Percentiles rank a stretch among this genome's conserved stretches.
Conservation (phyloP, 2,329 filamentous ascomycete species). For the Fusarium burgessii region DNA sequence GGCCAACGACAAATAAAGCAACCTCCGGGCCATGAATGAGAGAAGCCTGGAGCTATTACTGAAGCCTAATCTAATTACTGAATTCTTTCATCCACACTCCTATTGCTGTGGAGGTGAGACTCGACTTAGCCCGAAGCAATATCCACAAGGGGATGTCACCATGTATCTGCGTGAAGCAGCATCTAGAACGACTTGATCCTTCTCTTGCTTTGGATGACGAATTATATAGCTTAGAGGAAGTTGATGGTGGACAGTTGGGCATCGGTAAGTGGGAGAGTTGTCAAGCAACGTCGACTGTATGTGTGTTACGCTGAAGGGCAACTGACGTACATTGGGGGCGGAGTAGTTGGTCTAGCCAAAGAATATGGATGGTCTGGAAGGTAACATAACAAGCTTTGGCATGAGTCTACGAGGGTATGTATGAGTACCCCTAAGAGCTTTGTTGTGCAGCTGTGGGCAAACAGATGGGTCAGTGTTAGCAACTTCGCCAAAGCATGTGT, state of each 20-base stretch:
- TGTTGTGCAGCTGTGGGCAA: background rate
- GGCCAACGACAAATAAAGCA: background rate
- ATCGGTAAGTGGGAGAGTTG: background rate
- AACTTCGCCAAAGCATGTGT: background rate
- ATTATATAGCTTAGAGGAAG: fast-evolving
- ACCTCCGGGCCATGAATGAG: background rate
- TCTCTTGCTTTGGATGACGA: fast-evolving
- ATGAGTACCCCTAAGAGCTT: background rate
- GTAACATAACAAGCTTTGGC: background rate
- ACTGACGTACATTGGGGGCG: background rate
- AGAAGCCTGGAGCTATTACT: background rate
- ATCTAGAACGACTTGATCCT: fast-evolving
- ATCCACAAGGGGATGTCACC: background rate
- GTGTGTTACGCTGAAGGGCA: no score
- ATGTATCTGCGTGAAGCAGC: background rate
- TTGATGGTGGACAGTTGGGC: fast-evolving
- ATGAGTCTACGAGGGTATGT: background rate
- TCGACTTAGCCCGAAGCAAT: background rate
- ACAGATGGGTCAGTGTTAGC: background rate
- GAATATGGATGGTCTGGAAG: background rate
- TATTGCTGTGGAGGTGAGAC: background rate
- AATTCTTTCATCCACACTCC: background rate
- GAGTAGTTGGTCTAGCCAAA: background rate
- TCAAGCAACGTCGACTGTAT: background rate
- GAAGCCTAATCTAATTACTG: background rate